A percentile compares a stretch with the other conserved stretches of the same genome.
Conservation (phyloP, 805 yeast genomes). For the Middelhovenomyces tepae region DNA sequence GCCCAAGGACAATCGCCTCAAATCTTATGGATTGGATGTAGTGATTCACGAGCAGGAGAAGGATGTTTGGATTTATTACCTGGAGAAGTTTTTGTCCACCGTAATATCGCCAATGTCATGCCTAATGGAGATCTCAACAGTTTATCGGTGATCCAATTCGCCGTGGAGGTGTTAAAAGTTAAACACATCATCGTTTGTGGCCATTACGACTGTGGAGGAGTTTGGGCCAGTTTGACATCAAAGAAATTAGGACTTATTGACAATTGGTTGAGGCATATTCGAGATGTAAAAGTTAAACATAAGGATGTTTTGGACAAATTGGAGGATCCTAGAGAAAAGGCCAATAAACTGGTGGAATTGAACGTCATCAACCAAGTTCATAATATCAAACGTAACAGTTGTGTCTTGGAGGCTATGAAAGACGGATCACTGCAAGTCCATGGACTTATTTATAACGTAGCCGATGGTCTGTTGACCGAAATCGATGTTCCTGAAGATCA, state of each 20-base stretch:
- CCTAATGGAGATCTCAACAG: conserved; percentile 60
- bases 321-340: conserved; percentile 43
- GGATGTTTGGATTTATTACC: conserved; percentile 68
- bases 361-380: conserved; percentile 68
- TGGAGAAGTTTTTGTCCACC: conserved; percentile 83
- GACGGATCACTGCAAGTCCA: conserved; percentile 62
- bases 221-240: conserved; percentile 65
- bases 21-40: conserved; percentile 89
- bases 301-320: conserved; percentile 40
- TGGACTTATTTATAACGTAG: conserved; percentile 80
- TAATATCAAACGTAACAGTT: conserved; percentile 51
- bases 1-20: conserved; percentile 87
- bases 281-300: conserved; percentile 59
- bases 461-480: conserved; percentile 52
- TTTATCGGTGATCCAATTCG: conserved; percentile 77
- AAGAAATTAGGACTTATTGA: conserved; percentile 59
- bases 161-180: conserved; percentile 76
- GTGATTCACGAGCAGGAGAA: conserved; percentile 87
- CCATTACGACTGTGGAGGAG: conserved; percentile 93
- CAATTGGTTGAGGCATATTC: conserved; percentile 59
- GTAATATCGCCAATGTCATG: conserved; percentile 79
- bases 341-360: conserved; percentile 60
- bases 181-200: conserved; percentile 81
- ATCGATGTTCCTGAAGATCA: conserved; percentile 32
- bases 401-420: conserved; percentile 56